Evolutionary conservation across 2,329 filamentous ascomycete species (phyloP), one percentile per base, ranked within the genome.

Genomic region (Trichophyton rubrum): DNA sequence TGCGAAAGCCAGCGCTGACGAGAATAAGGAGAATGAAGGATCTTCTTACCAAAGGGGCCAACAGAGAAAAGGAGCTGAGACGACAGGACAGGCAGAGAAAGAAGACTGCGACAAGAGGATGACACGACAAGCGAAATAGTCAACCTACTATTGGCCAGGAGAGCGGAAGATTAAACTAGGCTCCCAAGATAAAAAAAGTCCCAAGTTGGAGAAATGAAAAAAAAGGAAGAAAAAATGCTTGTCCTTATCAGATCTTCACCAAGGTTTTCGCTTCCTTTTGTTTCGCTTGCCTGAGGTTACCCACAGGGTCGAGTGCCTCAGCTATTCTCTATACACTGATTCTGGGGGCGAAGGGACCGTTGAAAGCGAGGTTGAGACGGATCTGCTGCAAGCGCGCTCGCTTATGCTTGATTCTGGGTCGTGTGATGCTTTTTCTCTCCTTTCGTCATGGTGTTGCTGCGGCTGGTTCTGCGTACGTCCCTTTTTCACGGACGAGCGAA

Each of bases 161-260:
- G 51, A 5, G n/a, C 51, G 51, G 51, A 55, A 35, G 51, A 55
- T 55, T 35, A 55, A 55, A 33, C 27, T 55, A 33, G 51, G 51
- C 51, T 35, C 13, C 27, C n/a, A 35, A 27, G 27, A 35, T 35
- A 13, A 13, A 38, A 38, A 13, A 7, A 30, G 27, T 7, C 11
- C 33, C 33, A 38, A 38, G 33, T 38, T 38, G 33, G 33, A 38
- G 33, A 38, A 38, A 4, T 6, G 7, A 9, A 38, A 13, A 38
- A 38, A 38, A 38, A 38, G 33, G 33, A 38, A 38, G 33, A 38
- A 38, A 38, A 53, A 30, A n/a, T n/a, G 33, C 27, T 35, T 53
- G 17, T 51, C 45, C 20, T 51, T 51, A 51, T 51, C 45, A 24
- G 45, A 51, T 47, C 17, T 9, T 22, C n/a, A 47, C 43, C 43